A percentile compares a stretch with the other conserved stretches of the same genome.
Evolutionary conservation across 1,284 basidiomycete species (phyloP).

Genomic region (Megacollybia platyphylla): DNA sequence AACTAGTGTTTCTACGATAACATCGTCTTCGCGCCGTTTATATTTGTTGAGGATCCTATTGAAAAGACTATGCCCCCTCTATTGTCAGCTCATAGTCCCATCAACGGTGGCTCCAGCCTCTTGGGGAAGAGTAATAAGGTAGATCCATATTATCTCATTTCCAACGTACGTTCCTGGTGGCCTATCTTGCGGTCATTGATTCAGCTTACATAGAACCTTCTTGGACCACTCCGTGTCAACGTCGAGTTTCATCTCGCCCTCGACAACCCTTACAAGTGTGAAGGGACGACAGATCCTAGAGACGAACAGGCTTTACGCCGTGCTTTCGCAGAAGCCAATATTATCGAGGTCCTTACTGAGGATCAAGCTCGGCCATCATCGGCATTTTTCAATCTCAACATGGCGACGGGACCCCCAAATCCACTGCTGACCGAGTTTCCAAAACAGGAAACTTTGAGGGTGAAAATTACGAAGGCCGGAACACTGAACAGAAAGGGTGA

Average conservation of each 20-base stretch:
- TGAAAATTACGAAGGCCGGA: conserved; percentile 73
- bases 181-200: neutral
- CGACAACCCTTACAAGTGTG: conserved; percentile 65
- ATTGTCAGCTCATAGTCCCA: conserved; percentile 20
- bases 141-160: conserved; percentile 89
- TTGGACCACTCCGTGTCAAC: conserved; percentile 69
- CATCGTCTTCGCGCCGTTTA: conserved; percentile 88
- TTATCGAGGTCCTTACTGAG: conserved; percentile 41
- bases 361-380: conserved; percentile 24
- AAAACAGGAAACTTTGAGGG: conserved; percentile 32
- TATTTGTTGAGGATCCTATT: conserved; percentile 85
- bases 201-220: conserved; percentile 35
- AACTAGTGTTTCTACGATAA: conserved; percentile 93
- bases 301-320: conserved; percentile 57
- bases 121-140: conserved; percentile 56
- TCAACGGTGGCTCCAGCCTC: conserved; percentile 19
- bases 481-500: conserved; percentile 81
- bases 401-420: conserved; percentile 19
- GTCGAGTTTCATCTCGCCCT: conserved; percentile 52
- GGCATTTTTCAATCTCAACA: conserved; percentile 34
- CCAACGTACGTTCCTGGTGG: conserved; percentile 35
- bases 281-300: conserved; percentile 61
- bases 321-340: conserved; percentile 57
- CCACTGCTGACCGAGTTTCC: conserved; percentile 13
- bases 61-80: conserved; percentile 39